Percentiles rank a stretch among this genome's conserved stretches.
Conservation (phyloP, 352 stramenopile genomes). For the Pythium vanterpoolii region DNA sequence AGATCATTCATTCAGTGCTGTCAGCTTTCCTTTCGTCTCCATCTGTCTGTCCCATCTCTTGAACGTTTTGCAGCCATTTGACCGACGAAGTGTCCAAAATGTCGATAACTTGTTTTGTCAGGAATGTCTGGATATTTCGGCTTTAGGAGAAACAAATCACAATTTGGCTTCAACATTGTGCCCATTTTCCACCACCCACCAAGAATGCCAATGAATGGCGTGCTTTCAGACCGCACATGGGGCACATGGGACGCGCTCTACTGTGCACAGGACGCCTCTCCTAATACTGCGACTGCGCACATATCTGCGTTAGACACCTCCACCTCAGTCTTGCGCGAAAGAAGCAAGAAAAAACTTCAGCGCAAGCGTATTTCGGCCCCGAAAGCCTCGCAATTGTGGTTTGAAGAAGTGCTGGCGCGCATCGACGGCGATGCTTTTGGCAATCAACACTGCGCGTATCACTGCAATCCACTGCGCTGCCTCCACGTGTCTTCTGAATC, state of each 20-base stretch:
- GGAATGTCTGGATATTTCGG: slow-evolving; percentile 1
- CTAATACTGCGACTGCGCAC: too few relatives aligned
- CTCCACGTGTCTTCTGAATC: slow-evolving; percentile 14
- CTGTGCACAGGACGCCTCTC: not conserved
- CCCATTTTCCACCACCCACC: not conserved
- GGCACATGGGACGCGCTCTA: slow-evolving; percentile 58
- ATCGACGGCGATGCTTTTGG: slow-evolving; percentile 47
- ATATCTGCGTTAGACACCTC: not conserved
- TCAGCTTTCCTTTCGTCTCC: slow-evolving; percentile 3
- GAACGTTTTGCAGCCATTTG: slow-evolving; percentile 11
- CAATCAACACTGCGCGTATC: slow-evolving; percentile 33
- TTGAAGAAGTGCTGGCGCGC: slow-evolving; percentile 62
- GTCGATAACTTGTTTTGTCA: not conserved
- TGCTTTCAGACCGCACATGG: slow-evolving; percentile 68
- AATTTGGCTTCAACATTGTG: slow-evolving; percentile 7
- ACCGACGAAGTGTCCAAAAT: slow-evolving; percentile 6
- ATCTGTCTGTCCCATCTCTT: not conserved
- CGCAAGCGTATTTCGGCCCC: slow-evolving; percentile 45
- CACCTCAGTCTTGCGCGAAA: slow-evolving; percentile 17
- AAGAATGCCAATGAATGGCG: slow-evolving; percentile 68
- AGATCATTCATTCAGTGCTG: not conserved
- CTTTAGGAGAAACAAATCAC: slow-evolving; percentile 5
- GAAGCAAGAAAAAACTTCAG: slow-evolving; percentile 46
- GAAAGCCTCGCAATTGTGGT: slow-evolving; percentile 58
- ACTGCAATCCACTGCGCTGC: slow-evolving; percentile 59